Evolutionary conservation across 108 stramenopile genomes (phyloP), one percentile per base, ranked within the genome.

Genomic region (Aurantiochytrium sp.): DNA sequence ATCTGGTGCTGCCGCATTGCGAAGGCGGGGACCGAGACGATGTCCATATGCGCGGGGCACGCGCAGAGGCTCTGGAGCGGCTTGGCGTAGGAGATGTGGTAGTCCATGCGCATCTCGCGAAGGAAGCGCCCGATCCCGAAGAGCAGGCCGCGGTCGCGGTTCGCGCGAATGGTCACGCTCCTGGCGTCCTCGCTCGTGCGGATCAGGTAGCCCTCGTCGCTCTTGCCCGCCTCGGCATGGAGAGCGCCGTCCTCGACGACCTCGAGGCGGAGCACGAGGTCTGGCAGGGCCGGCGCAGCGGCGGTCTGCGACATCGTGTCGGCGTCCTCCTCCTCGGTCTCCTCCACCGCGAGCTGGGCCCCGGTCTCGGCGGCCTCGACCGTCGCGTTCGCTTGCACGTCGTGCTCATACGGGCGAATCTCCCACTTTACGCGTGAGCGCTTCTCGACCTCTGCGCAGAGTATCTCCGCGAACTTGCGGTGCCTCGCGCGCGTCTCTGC

Each of bases 61-160:
- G 73, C 73, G 2, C 73, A 81, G 24, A 81, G 45, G 73, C 73
- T 48, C 45, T 81, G 42, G 6, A 81, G 45, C 42, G 73, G 73
- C 45, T 48, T 81, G 39, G 73, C 73, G 73, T 81, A 81, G n/a
- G 73, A 81, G 42, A 81, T 41, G 73, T 81, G 73, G 39, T 3
- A 48, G 39, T 81, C 73, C 73, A 81, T 81, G 39, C 4, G 73
- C 45, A 81, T 41, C 24, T 81, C 73, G 73, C 73, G 73, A 6
- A 81, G 12, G 73, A 81, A 24, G 15, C 73, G 73, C 6, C 73
- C 73, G 27, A 81, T 30, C 6, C 73, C 73, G 24, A 48, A 81
- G 24, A 81, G 45, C 6, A 81, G 73, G 6, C 73, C 73, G 45
- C 73, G 73, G 24, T 81, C 73, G 17, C 73, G 39, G 73, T 41